Evolutionary conservation across 1,139 yeast genomes (phyloP), one percentile per base, ranked within the genome.

Genomic region (Torulaspora globosa): DNA sequence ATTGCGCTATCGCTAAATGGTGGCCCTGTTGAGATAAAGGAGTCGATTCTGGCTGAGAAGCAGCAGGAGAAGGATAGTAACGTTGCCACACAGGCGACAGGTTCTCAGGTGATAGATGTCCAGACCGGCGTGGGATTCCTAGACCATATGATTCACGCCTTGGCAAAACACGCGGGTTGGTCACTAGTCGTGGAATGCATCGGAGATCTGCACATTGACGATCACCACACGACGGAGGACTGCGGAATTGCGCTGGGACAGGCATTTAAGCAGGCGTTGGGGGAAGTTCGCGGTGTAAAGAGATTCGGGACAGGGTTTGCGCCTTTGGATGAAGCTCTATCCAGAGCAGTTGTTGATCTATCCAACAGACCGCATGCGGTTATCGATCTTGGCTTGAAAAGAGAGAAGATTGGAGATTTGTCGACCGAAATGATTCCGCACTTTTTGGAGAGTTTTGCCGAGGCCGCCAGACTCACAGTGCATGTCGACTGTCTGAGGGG

Each of bases 151-250:
- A 73, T 92, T 37, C 97, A 90, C 62, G 98, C 98, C 0, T 74
- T 92, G 57, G 97, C 97, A 36, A 92, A 92, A 64, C 98, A 92
- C 68, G 75, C 94, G 1, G 98, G 98, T 11, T 92, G 98, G 98
- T 87, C 96, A 16, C 67, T 92, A 51, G 73, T 86, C 28, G 77
- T 92, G 23, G 95, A 86, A 62, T 90, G 97, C 68, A 76, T 84
- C 51, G 98, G 98, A 32, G 98, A 92, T 65, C 72, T 89, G 61
- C 95, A 89, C 67, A 90, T 92, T 45, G 98, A 92, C 65, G 98
- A 92, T 69, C 98, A 92, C 67, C 98, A 92, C 67, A 82, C 96
- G 1, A 85, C 96, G 5, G 98, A 92, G 68, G 98, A 92, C 69
- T 88, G 89, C 52, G 97, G 92, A 34, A 87, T 92, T 55, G 88